Evolutionary conservation across 495 filamentous ascomycete genomes (phyloP).

Genomic region (Penicillium soppii): DNA sequence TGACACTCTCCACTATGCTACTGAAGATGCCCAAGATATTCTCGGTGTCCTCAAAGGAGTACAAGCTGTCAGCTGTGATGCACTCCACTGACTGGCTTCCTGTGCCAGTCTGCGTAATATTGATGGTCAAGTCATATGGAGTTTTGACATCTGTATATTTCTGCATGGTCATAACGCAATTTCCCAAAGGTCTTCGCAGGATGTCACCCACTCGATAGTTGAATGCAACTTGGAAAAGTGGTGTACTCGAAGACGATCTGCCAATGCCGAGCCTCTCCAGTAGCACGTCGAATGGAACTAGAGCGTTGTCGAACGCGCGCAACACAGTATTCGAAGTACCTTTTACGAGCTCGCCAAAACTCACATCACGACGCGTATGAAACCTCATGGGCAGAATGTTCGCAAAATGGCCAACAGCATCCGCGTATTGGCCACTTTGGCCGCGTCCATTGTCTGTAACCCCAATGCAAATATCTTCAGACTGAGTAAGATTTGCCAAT

Average conservation of each 20-base stretch:
- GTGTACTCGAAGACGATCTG: neutral
- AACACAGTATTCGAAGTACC: neutral
- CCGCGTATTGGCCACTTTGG: neutral
- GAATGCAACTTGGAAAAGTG: neutral
- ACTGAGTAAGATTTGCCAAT: neutral
- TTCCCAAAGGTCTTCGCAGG: neutral
- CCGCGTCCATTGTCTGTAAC: neutral
- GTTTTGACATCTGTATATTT: too few species aligned
- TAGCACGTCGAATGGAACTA: neutral
- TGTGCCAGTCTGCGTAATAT: too few species aligned
- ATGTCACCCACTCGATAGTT: neutral
- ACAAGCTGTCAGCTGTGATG: too few species aligned
- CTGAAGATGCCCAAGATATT: too few species aligned
- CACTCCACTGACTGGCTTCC: too few species aligned
- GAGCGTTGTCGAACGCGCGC: neutral
- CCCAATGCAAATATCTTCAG: neutral
- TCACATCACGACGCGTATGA: too few species aligned
- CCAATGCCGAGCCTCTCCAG: neutral
- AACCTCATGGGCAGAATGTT: neutral
- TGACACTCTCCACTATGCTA: too few species aligned
- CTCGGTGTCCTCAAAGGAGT: too few species aligned
- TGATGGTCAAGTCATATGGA: too few species aligned
- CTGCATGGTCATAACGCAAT: neutral
- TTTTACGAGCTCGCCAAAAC: neutral
- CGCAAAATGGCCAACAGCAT: neutral